A percentile compares a stretch with the other conserved stretches of the same genome.
phyloP scores from a whole-genome alignment of 139 green algal genomes.

The Marvania coccoides region DNA sequence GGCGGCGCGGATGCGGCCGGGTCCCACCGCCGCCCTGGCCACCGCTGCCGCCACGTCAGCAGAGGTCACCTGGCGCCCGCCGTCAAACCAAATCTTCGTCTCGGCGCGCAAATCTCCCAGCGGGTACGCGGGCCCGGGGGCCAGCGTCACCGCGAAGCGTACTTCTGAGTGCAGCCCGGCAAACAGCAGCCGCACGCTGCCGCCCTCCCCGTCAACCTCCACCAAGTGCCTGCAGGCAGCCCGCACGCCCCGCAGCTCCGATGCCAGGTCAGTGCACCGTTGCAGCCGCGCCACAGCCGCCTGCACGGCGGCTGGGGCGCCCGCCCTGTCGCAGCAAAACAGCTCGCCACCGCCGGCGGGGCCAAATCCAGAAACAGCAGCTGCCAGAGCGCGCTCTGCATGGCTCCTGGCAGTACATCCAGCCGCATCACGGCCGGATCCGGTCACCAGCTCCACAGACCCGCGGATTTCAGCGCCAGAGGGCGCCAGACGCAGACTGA shows the following conservation, averaged over 20 bases:
- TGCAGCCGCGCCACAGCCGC: neutral
- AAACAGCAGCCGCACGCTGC: neutral
- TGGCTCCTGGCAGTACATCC: too few relatives aligned
- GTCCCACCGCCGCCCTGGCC: neutral
- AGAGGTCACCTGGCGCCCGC: neutral
- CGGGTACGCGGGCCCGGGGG: constrained; percentile 6
- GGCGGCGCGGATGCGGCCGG: neutral
- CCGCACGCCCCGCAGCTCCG: neutral
- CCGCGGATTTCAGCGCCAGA: neutral
- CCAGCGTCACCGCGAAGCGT: constrained; percentile 10
- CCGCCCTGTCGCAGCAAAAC: neutral
- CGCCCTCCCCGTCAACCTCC: neutral
- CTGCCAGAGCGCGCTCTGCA: neutral
- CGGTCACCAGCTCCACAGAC: neutral
- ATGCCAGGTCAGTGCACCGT: neutral
- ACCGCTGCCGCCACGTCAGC: neutral
- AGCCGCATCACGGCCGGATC: too few relatives aligned
- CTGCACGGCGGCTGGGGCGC: neutral
- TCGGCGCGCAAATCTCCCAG: neutral
- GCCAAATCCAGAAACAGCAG: neutral
- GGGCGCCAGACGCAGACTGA: neutral
- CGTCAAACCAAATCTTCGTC: constrained; percentile 8
- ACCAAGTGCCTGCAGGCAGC: neutral
- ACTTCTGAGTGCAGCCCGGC: constrained; percentile 18
- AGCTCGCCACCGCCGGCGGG: neutral